Evolutionary conservation across 495 filamentous ascomycete genomes (phyloP).

Genomic region (Thermochaetoides thermophila): DNA sequence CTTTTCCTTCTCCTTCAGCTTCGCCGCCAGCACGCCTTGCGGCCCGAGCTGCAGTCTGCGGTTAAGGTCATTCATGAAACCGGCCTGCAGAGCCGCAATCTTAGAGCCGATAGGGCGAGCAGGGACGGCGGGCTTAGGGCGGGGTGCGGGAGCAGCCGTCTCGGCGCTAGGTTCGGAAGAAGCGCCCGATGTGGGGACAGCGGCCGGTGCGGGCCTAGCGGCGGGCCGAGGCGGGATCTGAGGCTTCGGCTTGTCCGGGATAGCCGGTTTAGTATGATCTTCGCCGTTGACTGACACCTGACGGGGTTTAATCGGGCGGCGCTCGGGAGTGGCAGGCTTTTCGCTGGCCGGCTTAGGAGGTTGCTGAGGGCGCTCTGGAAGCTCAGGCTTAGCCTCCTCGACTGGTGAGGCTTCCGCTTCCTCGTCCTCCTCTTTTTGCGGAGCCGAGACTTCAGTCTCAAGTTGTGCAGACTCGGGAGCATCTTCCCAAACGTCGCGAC

Average conservation of each 20-base stretch:
- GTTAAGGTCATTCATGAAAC: constrained; percentile 83
- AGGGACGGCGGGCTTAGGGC: constrained; percentile 67
- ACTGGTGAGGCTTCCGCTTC: constrained; percentile 5
- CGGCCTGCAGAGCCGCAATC: constrained; percentile 78
- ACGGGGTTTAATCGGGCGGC: constrained; percentile 27
- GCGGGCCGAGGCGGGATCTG: constrained; percentile 57
- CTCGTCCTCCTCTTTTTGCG: constrained; percentile 39
- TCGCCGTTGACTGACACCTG: constrained; percentile 22
- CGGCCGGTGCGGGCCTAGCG: constrained; percentile 33
- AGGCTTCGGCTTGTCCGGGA: constrained; percentile 61
- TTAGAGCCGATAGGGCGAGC: constrained; percentile 66
- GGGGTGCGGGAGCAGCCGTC: constrained; percentile 25
- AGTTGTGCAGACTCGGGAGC: constrained; percentile 68
- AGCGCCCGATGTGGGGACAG: too few species aligned
- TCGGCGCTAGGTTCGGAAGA: constrained; percentile 25
- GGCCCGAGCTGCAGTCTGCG: constrained; percentile 71
- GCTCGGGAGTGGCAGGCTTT: constrained; percentile 30
- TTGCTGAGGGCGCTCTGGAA: constrained; percentile 11
- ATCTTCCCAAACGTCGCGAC: constrained; percentile 95
- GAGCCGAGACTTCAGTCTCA: constrained; percentile 58
- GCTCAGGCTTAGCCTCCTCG: constrained; percentile 1
- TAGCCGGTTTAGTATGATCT: constrained; percentile 24
- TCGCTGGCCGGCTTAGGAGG: constrained; percentile 13
- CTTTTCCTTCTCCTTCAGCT: constrained; percentile 57
- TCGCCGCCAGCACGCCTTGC: constrained; percentile 42